Base-by-base conservation (phyloP, 345 rosid genomes). In the Populus euphratica region DNA sequence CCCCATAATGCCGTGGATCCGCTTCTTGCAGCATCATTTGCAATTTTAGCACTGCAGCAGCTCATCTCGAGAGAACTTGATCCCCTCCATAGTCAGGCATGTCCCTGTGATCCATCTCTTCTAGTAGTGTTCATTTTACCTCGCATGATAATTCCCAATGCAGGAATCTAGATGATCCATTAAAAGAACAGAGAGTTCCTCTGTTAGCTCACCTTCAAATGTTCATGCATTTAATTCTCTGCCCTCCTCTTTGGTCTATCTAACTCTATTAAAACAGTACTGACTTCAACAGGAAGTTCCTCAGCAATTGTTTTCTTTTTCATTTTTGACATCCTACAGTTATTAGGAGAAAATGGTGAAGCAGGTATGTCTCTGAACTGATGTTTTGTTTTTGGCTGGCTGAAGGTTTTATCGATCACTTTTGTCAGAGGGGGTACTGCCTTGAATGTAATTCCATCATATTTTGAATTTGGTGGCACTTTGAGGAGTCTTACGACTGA, bases 391-490 rank as follows among this genome's bases (percentile, higher is more conserved):
- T 83, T 73, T 70, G 69, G 73, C 64, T 84, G 80, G 73, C 64
- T 84, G 80, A 84, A 94, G 97, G 97, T 95, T 61, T 69, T 93
- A 10, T 90, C 98, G 56, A 85, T 95, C 80, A 89, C 96, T 63
- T 88, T 76, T 79, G 86, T 95, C 62, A 89, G 83, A 86, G 88
- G 88, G 44, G 90, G 90, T 44, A 81, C 82, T 56, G 87, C 90
- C 68, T 79, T 85, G 63, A 89, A 87, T 70, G 83, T 75, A 54
- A 87, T 90, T 83, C 95, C 94, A 2, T 69, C 85, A 5, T 82
- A 83, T 78, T 92, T 91, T 68, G 90, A 90, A 78, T 95, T 95
- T 70, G 93, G 97, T 13, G 99, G 99, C 78, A 89, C 98, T 61
- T 69, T 93, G 83, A 89, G 99, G 85, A 90, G 98, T 87, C 97